Base-by-base conservation (phyloP, 805 yeast genomes). In the Tanozyma kutaoensis region DNA sequence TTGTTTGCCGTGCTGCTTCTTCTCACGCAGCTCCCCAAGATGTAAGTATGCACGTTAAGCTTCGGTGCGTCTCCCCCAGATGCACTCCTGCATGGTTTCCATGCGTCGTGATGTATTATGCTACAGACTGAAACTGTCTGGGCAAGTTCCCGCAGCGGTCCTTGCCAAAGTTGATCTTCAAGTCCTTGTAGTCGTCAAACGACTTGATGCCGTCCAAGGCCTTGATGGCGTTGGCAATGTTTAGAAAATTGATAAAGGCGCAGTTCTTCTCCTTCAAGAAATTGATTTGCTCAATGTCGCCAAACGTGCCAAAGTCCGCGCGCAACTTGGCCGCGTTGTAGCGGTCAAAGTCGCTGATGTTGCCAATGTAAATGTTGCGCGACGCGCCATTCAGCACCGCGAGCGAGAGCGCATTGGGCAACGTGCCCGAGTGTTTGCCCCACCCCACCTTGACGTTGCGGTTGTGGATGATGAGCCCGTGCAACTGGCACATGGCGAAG, bases 361-460 rank as follows among this genome's bases (percentile, higher is more conserved):
- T 45, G 15, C 96, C 97, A 39, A 88, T 67, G 51, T 91, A 88
- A 24, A 88, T 81, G 45, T 91, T 88, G 52, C 98, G 71, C 13
- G 91, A 74, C 0, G 96, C 97, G 22, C 97, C 97, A 36, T 81
- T 78, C 14, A 91, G 75, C 15, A 86, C 95, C 1, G 96, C 96
- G 31, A 80, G 58, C 6, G 86, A 78, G 31, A 88, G 66, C 3
- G 93, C 85, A 39, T 81, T 79, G 8, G 93, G 76, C 36, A 88
- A 62, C 1, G 94, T 85, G 8, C 97, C 97, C 5, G 93, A 76
- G 47, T 88, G 95, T 52, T 84, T 86, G 25, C 97, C 98, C 97
- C 98, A 88, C 13, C 96, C 95, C 30, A 88, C 85, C 49, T 81
- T 82, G 38, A 88, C 77, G 43, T 86, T 69, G 43, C 93, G 68